Evolutionary conservation across 2,329 filamentous ascomycete species (phyloP), one percentile per base, ranked within the genome.

Genomic region (Fusarium sp.): DNA sequence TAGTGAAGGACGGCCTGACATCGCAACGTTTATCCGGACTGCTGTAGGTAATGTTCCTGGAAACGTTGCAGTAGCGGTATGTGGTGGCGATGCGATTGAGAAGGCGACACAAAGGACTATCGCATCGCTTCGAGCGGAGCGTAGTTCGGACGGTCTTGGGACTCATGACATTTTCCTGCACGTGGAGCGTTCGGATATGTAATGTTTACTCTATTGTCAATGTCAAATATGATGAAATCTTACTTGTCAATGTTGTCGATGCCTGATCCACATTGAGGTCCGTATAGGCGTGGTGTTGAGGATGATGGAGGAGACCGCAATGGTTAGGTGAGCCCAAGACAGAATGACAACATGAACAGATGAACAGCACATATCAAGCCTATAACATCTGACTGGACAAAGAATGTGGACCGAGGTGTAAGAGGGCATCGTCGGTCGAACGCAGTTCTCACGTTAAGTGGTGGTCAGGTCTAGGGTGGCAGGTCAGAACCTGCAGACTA

Each of bases 1-100:
- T n/a, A 79, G 48, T 0, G 56, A 75, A 18, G 77, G 77, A 14
- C 74, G 77, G 1, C 77, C 77, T 13, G 76, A 78, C n/a, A 75
- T 79, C 45, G 67, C 71, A 6, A 68, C 56, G 0, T 79, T 78
- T 7, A 58, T 77, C 10, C 71, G 58, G 14, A 72, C 35, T 2
- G 76, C 76, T 2, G 60, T 70, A 2, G 73, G 77, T 0, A 69
- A 58, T 22, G 43, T 70, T 6, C 71, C 77, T 1, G 77, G 77
- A 0, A 71, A 65, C 31, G 64, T 78, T 10, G 76, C 54, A 4
- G 68, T 79, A 6, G 77, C 77, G 3, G 76, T 79, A 11, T 79
- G 77, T 45, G 77, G 76, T 3, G 77, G 76, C 0, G 72, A 62
- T 18, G 67, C 71, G 9, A 71, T 79, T 5, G 77, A 79, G 31